phyloP scores from a whole-genome alignment of 805 yeast species.

The Wickerhamomyces mucosus region DNA sequence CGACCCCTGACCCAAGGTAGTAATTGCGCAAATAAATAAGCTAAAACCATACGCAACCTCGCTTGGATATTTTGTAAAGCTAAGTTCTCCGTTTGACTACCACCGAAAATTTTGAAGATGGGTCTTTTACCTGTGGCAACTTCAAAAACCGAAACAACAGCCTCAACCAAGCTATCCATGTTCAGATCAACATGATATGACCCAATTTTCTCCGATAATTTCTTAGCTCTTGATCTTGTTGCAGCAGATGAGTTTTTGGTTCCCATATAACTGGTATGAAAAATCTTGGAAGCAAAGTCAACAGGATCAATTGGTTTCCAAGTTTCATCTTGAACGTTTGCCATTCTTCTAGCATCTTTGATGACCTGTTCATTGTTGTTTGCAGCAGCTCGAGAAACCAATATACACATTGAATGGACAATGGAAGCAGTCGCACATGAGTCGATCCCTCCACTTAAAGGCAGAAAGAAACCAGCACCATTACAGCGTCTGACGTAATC shows the following conservation, averaged over 20 bases:
- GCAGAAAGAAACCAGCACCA: constrained; percentile 87
- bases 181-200: constrained; percentile 86
- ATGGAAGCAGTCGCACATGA: constrained; percentile 96
- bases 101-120: constrained; percentile 86
- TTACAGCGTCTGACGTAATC: constrained; percentile 88
- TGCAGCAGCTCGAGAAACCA: constrained; percentile 62
- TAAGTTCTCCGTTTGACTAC: constrained; percentile 80
- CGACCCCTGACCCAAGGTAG: constrained; percentile 89
- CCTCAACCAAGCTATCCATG: constrained; percentile 75
- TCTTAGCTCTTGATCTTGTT: constrained; percentile 75
- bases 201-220: constrained; percentile 66
- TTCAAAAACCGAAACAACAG: constrained; percentile 70
- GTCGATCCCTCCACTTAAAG: constrained; percentile 95
- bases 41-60: constrained; percentile 86
- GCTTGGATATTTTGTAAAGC: constrained; percentile 98
- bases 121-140: constrained; percentile 89
- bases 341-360: constrained; percentile 60
- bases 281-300: constrained; percentile 66
- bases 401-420: constrained; percentile 87
- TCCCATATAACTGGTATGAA: constrained; percentile 94
- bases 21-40: constrained; percentile 87
- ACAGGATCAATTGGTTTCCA: constrained; percentile 70
- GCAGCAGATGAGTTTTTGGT: constrained; percentile 86
- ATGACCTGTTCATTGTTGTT: constrained; percentile 72
- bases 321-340: constrained; percentile 38